Evolutionary conservation across 306 rosid genomes (phyloP).

Genomic region (Myrica gale): DNA sequence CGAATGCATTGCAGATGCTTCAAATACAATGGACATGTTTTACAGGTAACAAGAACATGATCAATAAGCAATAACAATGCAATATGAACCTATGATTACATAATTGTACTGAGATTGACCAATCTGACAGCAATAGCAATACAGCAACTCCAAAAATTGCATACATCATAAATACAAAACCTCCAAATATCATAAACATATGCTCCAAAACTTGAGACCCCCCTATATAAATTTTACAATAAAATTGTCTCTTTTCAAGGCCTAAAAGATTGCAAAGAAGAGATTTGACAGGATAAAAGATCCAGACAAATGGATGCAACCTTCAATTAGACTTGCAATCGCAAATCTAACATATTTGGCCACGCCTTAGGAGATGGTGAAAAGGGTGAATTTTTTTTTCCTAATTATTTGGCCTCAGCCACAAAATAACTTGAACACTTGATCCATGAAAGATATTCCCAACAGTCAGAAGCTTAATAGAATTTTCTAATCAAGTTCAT

Average conservation of each 20-base stretch:
- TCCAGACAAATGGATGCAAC: neutral
- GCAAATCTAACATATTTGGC: neutral
- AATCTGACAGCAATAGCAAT: neutral
- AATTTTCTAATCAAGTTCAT: too few species aligned
- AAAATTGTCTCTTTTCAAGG: neutral
- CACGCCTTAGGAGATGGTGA: neutral
- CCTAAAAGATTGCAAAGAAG: neutral
- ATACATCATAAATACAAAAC: slow-evolving; percentile 14
- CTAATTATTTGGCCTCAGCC: neutral
- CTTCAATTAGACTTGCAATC: neutral
- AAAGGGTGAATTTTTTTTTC: neutral
- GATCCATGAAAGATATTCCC: neutral
- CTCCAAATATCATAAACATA: neutral
- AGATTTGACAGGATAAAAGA: neutral
- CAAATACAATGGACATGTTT: slow-evolving; percentile 11
- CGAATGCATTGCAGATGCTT: slow-evolving; percentile 29
- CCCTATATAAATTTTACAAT: too few species aligned
- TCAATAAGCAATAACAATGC: slow-evolving; percentile 7
- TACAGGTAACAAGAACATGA: slow-evolving; percentile 3
- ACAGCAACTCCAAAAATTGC: slow-evolving; percentile 8
- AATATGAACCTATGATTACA: slow-evolving; percentile 5
- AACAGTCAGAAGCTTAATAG: neutral
- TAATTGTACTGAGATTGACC: neutral
- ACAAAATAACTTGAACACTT: neutral
- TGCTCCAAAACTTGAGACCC: too few species aligned